Evolutionary conservation across 1,284 basidiomycete species (phyloP).

Genomic region (Cutaneotrichosporon mucoides): DNA sequence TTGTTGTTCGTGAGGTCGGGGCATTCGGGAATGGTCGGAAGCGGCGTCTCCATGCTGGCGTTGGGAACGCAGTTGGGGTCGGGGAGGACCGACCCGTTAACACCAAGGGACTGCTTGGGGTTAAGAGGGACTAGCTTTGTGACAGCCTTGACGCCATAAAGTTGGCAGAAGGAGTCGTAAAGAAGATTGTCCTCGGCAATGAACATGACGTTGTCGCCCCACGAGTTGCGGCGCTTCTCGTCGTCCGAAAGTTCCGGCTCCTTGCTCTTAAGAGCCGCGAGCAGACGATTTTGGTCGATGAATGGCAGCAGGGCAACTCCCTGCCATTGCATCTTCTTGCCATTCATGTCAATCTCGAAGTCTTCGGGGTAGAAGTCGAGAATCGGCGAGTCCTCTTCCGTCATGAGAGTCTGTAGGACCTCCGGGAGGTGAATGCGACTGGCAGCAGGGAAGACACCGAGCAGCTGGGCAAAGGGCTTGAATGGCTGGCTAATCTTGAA

Average conservation of each 20-base stretch:
- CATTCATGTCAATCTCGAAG: conserved; percentile 99
- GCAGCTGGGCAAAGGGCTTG: conserved; percentile 94
- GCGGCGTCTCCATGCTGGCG: conserved; percentile 78
- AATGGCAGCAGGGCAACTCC: conserved; percentile 95
- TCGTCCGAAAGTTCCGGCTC: conserved; percentile 73
- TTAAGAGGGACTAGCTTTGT: conserved; percentile 63
- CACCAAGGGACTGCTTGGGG: conserved; percentile 65
- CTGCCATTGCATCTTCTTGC: conserved; percentile 99
- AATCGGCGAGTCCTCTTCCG: conserved; percentile 79
- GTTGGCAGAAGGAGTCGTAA: conserved; percentile 72
- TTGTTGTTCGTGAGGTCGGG: conserved; percentile 81
- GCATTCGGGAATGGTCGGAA: conserved; percentile 50
- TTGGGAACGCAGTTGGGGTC: conserved; percentile 89
- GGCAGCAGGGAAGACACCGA: conserved; percentile 96
- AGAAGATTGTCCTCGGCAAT: conserved; percentile 78
- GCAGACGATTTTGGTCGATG: conserved; percentile 80
- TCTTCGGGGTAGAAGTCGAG: conserved; percentile 91
- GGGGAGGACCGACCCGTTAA: conserved; percentile 72
- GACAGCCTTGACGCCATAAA: conserved; percentile 80
- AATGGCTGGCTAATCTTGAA: conserved; percentile 71
- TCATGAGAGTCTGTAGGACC: conserved; percentile 86
- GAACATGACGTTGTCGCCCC: conserved; percentile 81
- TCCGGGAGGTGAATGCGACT: conserved; percentile 84
- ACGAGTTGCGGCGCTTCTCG: conserved; percentile 76
- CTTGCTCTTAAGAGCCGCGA: conserved; percentile 73